phyloP scores from a whole-genome alignment of 1,284 basidiomycete species.

The Moesziomyces globuligerus region DNA sequence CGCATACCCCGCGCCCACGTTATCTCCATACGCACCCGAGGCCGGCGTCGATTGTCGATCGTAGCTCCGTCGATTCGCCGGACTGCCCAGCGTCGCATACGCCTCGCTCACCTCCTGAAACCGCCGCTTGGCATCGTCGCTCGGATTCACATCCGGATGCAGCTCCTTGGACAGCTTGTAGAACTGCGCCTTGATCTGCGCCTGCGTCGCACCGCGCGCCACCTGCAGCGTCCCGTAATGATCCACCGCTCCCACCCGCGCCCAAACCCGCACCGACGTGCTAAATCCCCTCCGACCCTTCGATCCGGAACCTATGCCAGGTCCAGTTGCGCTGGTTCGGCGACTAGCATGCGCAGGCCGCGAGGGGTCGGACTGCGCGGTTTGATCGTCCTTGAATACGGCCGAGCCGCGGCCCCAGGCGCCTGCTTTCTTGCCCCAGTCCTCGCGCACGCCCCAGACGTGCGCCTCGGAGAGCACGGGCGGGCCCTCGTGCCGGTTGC shows the following conservation, averaged over 20 bases:
- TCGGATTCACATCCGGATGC: conserved; percentile 63
- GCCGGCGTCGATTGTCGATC: conserved; percentile 24
- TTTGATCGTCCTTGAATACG: conserved; percentile 44
- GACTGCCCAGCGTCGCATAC: conserved; percentile 56
- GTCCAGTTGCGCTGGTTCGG: too few species aligned
- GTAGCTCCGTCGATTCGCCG: conserved; percentile 16
- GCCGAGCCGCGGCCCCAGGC: conserved; percentile 69
- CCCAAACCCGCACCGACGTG: background rate
- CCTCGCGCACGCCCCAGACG: conserved; percentile 69
- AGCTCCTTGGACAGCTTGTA: conserved; percentile 65
- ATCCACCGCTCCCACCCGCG: conserved; percentile 15
- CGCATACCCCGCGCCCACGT: conserved; percentile 22
- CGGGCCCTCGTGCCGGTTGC: conserved; percentile 34
- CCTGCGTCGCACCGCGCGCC: conserved; percentile 44
- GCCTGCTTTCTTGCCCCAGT: conserved; percentile 71
- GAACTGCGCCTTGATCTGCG: conserved; percentile 66
- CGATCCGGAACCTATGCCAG: too few species aligned
- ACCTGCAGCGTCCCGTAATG: conserved; percentile 54
- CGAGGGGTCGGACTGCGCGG: background rate
- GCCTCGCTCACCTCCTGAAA: conserved; percentile 66
- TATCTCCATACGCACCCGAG: conserved; percentile 25
- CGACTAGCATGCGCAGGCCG: too few species aligned
- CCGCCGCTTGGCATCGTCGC: conserved; percentile 57
- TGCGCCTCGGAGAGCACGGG: conserved; percentile 51
- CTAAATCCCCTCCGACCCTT: conserved; percentile 12